Evolutionary conservation across 345 rosid species (phyloP), one percentile per base, ranked within the genome.

Genomic region (Syzygium oleosum): DNA sequence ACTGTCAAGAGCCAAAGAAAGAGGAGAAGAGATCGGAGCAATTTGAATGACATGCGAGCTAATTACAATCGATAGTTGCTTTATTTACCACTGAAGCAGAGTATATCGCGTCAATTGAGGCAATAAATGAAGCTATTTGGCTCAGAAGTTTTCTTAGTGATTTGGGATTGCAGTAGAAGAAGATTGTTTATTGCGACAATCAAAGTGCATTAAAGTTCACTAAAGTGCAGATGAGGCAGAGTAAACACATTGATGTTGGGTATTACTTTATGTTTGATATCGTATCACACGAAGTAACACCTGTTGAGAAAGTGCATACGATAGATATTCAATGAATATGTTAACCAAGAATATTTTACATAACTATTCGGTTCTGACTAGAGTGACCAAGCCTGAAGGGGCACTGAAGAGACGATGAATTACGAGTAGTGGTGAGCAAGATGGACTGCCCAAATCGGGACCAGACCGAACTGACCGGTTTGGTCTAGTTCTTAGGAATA

Each of bases 381-480:
- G 2, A 23, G 23, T 17, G 23, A 17, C 2, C 2, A 13, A 59
- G 16, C 16, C 8, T 5, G 2, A n/a, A 15, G 5, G 15, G 34
- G 22, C 7, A 17, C 1, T 17, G 38, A 31, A 68, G 23, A 68
- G 23, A 68, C 1, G 2, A 68, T 9, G 6, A 6, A 68, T 34
- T 34, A 34, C 1, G 25, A 10, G 46, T 43, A 43, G 7, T 7
- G 7, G 46, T 43, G 46, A 43, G 46, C 46, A 43, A 43, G 46
- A 43, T 43, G 1, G 7, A 43, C 46, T 1, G 7, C 46, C 46
- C 7, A 43, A 43, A 43, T 1, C 1, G 7, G 1, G 6, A 43
- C 5, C 5, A 7, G 7, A 43, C 7, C 46, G 7, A 3, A 41
- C 43, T 5, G 1, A 4, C 5, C 1, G 46, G 5, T 43, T 43